Conservation (phyloP, 2,329 filamentous ascomycete genomes). For the Colletotrichum tanaceti region DNA sequence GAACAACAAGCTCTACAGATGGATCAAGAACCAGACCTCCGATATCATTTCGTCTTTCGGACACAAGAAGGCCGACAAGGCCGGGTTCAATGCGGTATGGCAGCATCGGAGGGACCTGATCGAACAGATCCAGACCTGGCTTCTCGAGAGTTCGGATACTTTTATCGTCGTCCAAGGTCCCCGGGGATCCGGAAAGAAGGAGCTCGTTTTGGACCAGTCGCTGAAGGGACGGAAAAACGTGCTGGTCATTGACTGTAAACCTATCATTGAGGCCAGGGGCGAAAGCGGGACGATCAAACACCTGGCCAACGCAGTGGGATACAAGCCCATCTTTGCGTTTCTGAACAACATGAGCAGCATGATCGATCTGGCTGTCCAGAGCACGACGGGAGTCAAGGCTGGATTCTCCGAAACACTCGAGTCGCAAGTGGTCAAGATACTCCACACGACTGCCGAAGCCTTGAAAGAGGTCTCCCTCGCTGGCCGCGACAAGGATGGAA, state of each 20-base stretch:
- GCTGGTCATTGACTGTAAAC: conserved; percentile 90
- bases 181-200: conserved; percentile 88
- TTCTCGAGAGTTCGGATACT: conserved; percentile 88
- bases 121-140: conserved; percentile 83
- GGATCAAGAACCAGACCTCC: conserved; percentile 80
- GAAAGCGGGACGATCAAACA: conserved; percentile 87
- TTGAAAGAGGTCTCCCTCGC: conserved; percentile 82
- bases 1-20: conserved; percentile 79
- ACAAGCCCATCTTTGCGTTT: conserved; percentile 94
- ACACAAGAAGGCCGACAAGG: conserved; percentile 68
- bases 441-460: conserved; percentile 83
- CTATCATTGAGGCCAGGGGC: conserved; percentile 88
- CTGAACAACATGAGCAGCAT: conserved; percentile 94
- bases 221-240: conserved; percentile 81
- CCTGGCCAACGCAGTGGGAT: conserved; percentile 86
- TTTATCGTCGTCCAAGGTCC: conserved; percentile 96
- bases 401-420: conserved; percentile 95
- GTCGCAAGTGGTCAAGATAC: conserved; percentile 88
- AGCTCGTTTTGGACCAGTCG: conserved; percentile 87
- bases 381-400: conserved; percentile 92
- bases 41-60: conserved; percentile 74
- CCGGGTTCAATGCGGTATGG: conserved; percentile 84
- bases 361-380: conserved; percentile 90
- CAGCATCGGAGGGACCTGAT: conserved; percentile 87
- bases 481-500: conserved; percentile 76